Conservation (phyloP, 2,329 filamentous ascomycete genomes). For the Colletotrichum euphorbiae region DNA sequence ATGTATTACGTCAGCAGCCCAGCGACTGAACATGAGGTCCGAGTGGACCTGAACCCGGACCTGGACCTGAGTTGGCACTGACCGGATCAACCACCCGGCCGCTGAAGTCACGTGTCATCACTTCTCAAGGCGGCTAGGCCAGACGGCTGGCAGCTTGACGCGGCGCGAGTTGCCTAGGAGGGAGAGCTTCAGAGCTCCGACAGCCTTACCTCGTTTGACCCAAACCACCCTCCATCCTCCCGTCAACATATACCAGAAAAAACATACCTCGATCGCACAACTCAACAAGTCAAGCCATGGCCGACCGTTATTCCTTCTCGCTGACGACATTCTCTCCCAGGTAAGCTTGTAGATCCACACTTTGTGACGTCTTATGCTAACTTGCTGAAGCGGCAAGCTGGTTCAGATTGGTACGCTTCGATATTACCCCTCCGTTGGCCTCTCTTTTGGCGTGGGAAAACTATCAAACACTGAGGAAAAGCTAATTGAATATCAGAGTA, state of each 20-base stretch:
- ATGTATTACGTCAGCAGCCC: conserved; percentile 12
- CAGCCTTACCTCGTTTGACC: conserved; percentile 41
- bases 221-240: conserved; percentile 30
- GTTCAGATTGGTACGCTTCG: conserved; percentile 84
- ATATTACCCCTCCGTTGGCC: conserved; percentile 16
- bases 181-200: conserved; percentile 40
- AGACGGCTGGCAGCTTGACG: conserved; percentile 40
- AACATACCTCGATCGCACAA: conserved; percentile 10
- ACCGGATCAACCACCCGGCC: conserved; percentile 21
- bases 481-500: conserved; percentile 76
- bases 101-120: conserved; percentile 19
- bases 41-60: no score
- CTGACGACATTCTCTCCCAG: conserved; percentile 99
- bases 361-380: conserved; percentile 40
- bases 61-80: no score
- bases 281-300: conserved; percentile 70
- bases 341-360: conserved; percentile 64
- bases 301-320: conserved; percentile 99
- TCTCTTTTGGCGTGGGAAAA: background rate
- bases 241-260: conserved; percentile 15
- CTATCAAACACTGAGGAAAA: background rate
- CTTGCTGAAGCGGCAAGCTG: conserved; percentile 84
- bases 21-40: no score
- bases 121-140: background rate
- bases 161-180: conserved; percentile 43